Conservation (phyloP, 23 red algal species). For the Gracilaria gracilis region DNA sequence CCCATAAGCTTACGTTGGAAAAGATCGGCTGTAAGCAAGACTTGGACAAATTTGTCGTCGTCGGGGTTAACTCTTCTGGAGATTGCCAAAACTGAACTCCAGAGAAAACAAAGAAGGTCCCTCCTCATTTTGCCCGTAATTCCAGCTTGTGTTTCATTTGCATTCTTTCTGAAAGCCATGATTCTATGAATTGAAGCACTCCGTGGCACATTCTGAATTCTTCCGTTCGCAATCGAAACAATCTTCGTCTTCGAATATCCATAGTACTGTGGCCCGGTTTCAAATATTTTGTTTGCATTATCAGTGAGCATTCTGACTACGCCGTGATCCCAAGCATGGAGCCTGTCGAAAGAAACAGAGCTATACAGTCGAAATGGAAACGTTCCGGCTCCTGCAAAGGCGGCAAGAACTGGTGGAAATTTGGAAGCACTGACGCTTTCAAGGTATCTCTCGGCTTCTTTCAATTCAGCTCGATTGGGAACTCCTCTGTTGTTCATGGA, state of each 20-base stretch:
- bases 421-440: neutral
- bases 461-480: neutral
- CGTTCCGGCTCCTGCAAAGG: constrained; percentile 13
- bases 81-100: constrained; percentile 23
- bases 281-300: constrained; percentile 5
- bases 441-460: neutral
- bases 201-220: constrained; percentile 4
- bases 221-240: constrained; percentile 20
- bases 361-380: constrained; percentile 23
- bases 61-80: constrained; percentile 1
- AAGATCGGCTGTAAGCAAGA: neutral
- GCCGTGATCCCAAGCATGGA: constrained; percentile 17
- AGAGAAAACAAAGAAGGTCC: constrained; percentile 10
- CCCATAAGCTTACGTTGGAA: constrained; percentile 18
- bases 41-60: neutral
- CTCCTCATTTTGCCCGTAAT: neutral
- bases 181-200: neutral
- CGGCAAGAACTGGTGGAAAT: constrained; percentile 7
- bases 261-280: neutral
- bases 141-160: constrained; percentile 15
- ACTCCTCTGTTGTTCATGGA: neutral
- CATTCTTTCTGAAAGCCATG: neutral
- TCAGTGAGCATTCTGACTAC: constrained; percentile 11
- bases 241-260: neutral
- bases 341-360: constrained; percentile 8